Base-by-base conservation (phyloP, 208 protist genomes). In the Balamuthia mandrillaris region DNA sequence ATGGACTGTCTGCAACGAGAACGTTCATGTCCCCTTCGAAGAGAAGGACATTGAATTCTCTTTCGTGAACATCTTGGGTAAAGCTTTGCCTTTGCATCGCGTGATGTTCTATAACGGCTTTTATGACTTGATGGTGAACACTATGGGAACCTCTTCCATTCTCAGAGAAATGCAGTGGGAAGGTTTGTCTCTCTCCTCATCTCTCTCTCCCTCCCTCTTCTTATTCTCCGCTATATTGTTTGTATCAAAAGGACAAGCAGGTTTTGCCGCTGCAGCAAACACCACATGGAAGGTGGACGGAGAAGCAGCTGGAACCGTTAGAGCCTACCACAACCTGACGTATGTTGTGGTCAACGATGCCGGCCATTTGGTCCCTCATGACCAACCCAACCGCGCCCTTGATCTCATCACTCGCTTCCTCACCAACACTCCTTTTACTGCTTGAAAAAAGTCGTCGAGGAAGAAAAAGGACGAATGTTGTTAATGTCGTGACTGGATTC, bases 21-120 rank as follows among this genome's bases (percentile, higher is more conserved):
- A n/a, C n/a, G n/a, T n/a, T 35, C 58, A 78, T 39, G 68, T 49
- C 45, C 68, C 68, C n/a, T 78, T 78, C 68, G 68, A 78, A 35
- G 52, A 42, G 68, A 78, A 78, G 68, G 68, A 78, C 45, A 60
- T 78, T 39, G 68, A 78, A 49, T 78, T 60, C 68, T 78, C 68
- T 42, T 78, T 60, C 68, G 18, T 42, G n/a, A 60, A 60, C 29
- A 49, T 60, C 41, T 33, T 78, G 41, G 45, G 45, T 3, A 78
- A 39, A 16, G 58, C 58, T 49, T 49, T 78, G 24, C 16, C 37
- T 24, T 60, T 21, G n/a, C 52, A 60, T 14, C 68, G 45, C 44
- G 31, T 78, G 3, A 16, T 78, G 10, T 60, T 78, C 68, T 78
- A 78, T 49, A 78, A 78, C 68, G 68, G 68, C 31, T 60, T 60